Percentiles rank a stretch among this genome's conserved stretches.
phyloP scores from a whole-genome alignment of 1,284 basidiomycete genomes.

The Trichosporon sp. region DNA sequence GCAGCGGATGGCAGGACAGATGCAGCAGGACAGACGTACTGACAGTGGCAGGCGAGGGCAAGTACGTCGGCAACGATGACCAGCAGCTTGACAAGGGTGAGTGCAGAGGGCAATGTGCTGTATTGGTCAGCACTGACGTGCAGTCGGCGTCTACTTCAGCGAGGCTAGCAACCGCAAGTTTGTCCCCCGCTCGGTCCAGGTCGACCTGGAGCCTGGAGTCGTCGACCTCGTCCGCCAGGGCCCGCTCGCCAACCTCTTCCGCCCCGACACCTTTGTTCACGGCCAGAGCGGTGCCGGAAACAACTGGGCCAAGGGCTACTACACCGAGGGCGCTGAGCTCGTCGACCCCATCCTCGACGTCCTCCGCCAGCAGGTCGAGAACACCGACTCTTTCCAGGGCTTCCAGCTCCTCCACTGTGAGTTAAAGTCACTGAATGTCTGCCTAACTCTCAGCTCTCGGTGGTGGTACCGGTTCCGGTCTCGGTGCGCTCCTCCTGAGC shows the following conservation, averaged over 20 bases:
- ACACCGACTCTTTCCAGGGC: constrained; percentile 82
- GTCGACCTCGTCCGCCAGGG: constrained; percentile 64
- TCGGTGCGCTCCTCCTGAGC: constrained; percentile 74
- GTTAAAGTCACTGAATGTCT: constrained; percentile 4
- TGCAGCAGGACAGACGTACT: background rate
- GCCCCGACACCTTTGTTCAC: constrained; percentile 80
- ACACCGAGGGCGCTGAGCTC: constrained; percentile 73
- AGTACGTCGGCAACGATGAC: constrained; percentile 41
- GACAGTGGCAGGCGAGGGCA: constrained; percentile 28
- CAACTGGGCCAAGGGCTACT: constrained; percentile 56
- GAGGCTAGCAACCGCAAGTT: constrained; percentile 54
- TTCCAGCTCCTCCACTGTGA: constrained; percentile 82
- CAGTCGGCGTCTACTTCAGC: constrained; percentile 50
- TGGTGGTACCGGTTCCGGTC: constrained; percentile 84
- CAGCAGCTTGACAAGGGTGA: constrained; percentile 40
- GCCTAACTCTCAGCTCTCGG: constrained; percentile 59
- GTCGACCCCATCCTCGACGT: constrained; percentile 62
- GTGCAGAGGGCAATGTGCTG: background rate
- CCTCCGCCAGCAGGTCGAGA: constrained; percentile 68
- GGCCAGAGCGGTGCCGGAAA: constrained; percentile 62
- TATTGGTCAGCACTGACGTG: background rate
- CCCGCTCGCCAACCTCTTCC: constrained; percentile 60
- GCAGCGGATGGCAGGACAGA: background rate
- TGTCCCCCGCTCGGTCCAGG: constrained; percentile 87
- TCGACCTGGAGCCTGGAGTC: constrained; percentile 89